Percentiles rank a stretch among this genome's conserved stretches.
Evolutionary conservation across 805 yeast genomes (phyloP).

Genomic region (Candida sanyiensis): DNA sequence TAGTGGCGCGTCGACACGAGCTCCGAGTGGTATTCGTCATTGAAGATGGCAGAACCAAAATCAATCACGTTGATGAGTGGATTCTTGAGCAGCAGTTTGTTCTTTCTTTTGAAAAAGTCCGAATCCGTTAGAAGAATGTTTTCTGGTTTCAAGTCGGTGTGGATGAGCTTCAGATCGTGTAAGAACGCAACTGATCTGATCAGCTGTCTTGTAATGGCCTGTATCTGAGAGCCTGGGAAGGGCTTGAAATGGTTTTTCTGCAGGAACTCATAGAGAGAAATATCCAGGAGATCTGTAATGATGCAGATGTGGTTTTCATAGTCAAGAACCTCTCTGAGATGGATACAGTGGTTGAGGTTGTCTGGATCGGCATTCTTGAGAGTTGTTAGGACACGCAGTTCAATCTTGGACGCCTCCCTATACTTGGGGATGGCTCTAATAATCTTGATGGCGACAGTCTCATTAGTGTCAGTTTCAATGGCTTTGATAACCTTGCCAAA

Average conservation of each 20-base stretch:
- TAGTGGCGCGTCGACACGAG: constrained; percentile 94
- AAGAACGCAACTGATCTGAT: constrained; percentile 80
- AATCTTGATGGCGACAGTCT: constrained; percentile 79
- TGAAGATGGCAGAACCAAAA: constrained; percentile 94
- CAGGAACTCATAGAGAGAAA: constrained; percentile 84
- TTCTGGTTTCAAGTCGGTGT: constrained; percentile 96
- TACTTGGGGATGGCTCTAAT: constrained; percentile 90
- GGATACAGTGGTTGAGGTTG: constrained; percentile 72
- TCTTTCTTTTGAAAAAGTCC: constrained; percentile 19
- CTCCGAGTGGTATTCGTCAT: constrained; percentile 88
- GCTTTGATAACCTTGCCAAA: constrained; percentile 88
- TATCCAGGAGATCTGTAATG: constrained; percentile 81
- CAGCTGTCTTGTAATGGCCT: constrained; percentile 80
- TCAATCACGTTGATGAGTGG: constrained; percentile 88
- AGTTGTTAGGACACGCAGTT: constrained; percentile 74
- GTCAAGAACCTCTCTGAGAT: constrained; percentile 84
- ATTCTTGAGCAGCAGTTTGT: constrained; percentile 50
- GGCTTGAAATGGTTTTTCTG: constrained; percentile 77
- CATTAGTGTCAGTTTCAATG: constrained; percentile 53
- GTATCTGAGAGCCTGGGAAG: constrained; percentile 93
- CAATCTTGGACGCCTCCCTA: constrained; percentile 92
- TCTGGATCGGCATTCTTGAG: constrained; percentile 61
- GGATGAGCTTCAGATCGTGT: constrained; percentile 86
- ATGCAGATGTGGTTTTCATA: constrained; percentile 90
- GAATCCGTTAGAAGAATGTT: constrained; percentile 50